Base-by-base conservation (phyloP, 768 basidiomycete genomes). In the Pulveroboletus sp. region DNA sequence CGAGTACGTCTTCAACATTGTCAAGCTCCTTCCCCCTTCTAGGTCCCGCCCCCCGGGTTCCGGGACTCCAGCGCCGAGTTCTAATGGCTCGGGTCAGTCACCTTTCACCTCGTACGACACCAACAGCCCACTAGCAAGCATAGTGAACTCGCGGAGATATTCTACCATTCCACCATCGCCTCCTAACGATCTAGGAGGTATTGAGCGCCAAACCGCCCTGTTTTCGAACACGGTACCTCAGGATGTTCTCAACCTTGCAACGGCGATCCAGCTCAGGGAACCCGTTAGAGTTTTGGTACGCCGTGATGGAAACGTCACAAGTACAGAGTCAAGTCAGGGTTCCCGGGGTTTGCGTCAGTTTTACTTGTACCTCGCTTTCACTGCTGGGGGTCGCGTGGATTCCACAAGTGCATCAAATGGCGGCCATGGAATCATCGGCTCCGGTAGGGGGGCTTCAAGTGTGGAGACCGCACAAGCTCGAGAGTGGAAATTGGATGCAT, bases 181-280 rank as follows among this genome's bases (percentile, higher is more conserved):
- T 11, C 74, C 70, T 13, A 73, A 72, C 19, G 71, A 73, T 17
- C 58, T 56, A 40, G 58, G 62, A 27, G 62, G 60, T 19, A 77
- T 87, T 40, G 92, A 94, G 57, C 84, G 94, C 21, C 93, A 94
- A 68, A 92, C 91, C 5, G 91, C 90, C 7, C 75, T 92, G n/a
- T 97, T 97, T 70, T 95, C 93, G 32, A 98, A 98, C 66, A 99
- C 97, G 3, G 94, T 97, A 16, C 95, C 93, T 14, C 93, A 95
- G 65, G 97, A 99, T 63, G 97, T 99, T 11, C 80, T 99, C 53
- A 97, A 94, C 66, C 84, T 99, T 35, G 94, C 94, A 1, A 84
- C 90, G 45, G 84, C 88, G 5, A 93, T 99, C 49, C 90, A 97
- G 62, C 80, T 99, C 11, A 84, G 89, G 44, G 97, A 99, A 66